Evolutionary conservation across 495 filamentous ascomycete species (phyloP).

Genomic region (Aspergillus heteromorphus): DNA sequence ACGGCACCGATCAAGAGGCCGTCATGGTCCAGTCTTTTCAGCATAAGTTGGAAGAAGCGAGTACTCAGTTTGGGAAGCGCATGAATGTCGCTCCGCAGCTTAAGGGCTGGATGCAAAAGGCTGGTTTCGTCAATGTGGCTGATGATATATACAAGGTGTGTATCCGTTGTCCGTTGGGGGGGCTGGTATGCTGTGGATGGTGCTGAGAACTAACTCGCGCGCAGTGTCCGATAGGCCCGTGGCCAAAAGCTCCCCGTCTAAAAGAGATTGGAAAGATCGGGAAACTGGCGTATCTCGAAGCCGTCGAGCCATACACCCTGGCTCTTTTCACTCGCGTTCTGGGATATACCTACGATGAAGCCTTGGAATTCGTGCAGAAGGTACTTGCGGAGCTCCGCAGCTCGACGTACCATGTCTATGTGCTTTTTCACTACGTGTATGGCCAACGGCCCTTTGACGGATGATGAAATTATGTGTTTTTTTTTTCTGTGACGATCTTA

Average conservation of each 20-base stretch:
- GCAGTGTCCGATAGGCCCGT: slow-evolving; percentile 42
- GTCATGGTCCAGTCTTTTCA: slow-evolving; percentile 22
- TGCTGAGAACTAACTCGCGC: neutral
- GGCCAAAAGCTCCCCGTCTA: slow-evolving; percentile 44
- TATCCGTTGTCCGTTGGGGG: too few relatives aligned
- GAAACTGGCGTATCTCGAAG: slow-evolving; percentile 31
- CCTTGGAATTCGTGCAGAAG: slow-evolving; percentile 29
- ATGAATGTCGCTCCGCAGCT: slow-evolving; percentile 30
- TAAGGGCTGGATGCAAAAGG: slow-evolving; percentile 21
- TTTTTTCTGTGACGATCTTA: neutral
- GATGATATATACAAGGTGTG: slow-evolving; percentile 40
- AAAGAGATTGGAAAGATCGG: slow-evolving; percentile 46
- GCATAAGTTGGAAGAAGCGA: slow-evolving; percentile 25
- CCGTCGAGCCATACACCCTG: slow-evolving; percentile 48
- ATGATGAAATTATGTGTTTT: slow-evolving; percentile 9
- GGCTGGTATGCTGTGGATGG: neutral
- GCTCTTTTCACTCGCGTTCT: slow-evolving; percentile 51
- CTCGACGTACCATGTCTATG: slow-evolving; percentile 29
- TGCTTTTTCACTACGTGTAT: slow-evolving; percentile 36
- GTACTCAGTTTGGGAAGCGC: slow-evolving; percentile 33
- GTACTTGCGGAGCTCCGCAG: slow-evolving; percentile 31
- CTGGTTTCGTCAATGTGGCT: slow-evolving; percentile 31
- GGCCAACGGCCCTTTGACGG: slow-evolving; percentile 31
- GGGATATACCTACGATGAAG: slow-evolving; percentile 38
- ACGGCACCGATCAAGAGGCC: slow-evolving; percentile 29